Conservation (phyloP, 371 early-diverging fungal genomes). For the Smittium culicis region DNA sequence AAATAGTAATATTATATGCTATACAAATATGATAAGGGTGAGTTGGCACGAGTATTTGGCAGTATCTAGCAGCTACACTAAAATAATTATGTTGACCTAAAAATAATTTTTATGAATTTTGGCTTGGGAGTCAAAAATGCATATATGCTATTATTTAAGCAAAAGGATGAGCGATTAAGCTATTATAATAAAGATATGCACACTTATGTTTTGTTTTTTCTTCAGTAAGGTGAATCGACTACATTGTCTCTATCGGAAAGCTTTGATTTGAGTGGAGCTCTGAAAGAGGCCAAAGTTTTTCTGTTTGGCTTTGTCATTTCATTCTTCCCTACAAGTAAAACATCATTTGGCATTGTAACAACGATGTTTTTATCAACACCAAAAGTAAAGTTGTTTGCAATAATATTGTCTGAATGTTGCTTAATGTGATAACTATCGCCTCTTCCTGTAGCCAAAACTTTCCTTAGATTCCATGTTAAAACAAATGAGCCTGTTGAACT, state of each 20-base stretch:
- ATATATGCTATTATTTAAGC: too few relatives aligned
- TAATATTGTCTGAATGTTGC: conserved; percentile 59
- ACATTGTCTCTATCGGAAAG: background rate
- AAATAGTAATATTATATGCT: too few relatives aligned
- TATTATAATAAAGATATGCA: too few relatives aligned
- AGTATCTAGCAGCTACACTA: too few relatives aligned
- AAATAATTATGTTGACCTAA: too few relatives aligned
- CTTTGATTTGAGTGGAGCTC: conserved; percentile 2
- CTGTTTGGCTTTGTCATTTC: conserved; percentile 31
- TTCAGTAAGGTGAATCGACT: too few relatives aligned
- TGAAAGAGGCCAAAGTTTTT: conserved; percentile 24
- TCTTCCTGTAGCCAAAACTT: conserved; percentile 55
- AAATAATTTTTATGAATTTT: too few relatives aligned
- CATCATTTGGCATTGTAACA: conserved; percentile 54
- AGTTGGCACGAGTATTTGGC: too few relatives aligned
- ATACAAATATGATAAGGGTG: too few relatives aligned
- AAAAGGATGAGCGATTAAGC: too few relatives aligned
- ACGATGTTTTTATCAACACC: conserved; percentile 55
- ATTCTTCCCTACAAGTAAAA: conserved; percentile 29
- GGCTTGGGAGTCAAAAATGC: too few relatives aligned
- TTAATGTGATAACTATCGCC: conserved; percentile 70
- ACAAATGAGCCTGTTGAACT: conserved; percentile 84
- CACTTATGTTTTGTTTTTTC: too few relatives aligned
- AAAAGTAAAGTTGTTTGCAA: conserved; percentile 80
- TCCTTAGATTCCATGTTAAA: conserved; percentile 84